Evolutionary conservation across 441 rosid species (phyloP), one percentile per base, ranked within the genome.

Genomic region (Brassica hybrid): DNA sequence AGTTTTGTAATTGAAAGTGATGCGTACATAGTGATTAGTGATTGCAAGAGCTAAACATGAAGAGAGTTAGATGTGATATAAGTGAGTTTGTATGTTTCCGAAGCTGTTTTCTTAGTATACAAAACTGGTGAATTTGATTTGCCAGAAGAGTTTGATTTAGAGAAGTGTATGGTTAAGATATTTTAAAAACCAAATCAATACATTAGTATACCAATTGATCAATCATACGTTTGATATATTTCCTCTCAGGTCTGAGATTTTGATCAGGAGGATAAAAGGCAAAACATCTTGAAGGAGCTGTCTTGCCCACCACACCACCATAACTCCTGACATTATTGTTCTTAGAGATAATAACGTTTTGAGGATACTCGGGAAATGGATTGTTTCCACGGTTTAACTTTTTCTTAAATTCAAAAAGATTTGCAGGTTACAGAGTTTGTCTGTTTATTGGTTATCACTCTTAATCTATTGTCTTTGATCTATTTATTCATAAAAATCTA

Each of bases 191-290:
- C n/a, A 43, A 43, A 43, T 43, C n/a, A 10, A 43, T 43, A 43
- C n/a, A 43, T 43, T 43, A 43, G n/a, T 5, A 43, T 43, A 43
- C 50, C 50, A 43, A 43, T 11, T 43, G 34, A 30, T 30, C 34
- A 11, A 43, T 43, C 50, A 43, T 43, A 71, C 72, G 73, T 72
- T 62, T 77, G 18, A 19, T 19, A 45, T 58, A 30, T 48, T 59
- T 17, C 23, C 41, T 72, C 63, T 60, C 43, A 30, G 76, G 68
- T 78, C 58, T 67, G 65, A 72, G 70, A 66, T 54, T 71, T 65
- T 45, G 41, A 34, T 58, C 69, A 72, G 73, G 45, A 32, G 48
- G 41, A 12, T 43, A 48, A 9, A 36, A 19, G 58, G 63, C 18
- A 14, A 69, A 50, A 30, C 57, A 23, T 50, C 60, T 63, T 64